A percentile compares a stretch with the other conserved stretches of the same genome.
Conservation (phyloP, 2,329 filamentous ascomycete genomes). For the Aspergillus chevalieri region DNA sequence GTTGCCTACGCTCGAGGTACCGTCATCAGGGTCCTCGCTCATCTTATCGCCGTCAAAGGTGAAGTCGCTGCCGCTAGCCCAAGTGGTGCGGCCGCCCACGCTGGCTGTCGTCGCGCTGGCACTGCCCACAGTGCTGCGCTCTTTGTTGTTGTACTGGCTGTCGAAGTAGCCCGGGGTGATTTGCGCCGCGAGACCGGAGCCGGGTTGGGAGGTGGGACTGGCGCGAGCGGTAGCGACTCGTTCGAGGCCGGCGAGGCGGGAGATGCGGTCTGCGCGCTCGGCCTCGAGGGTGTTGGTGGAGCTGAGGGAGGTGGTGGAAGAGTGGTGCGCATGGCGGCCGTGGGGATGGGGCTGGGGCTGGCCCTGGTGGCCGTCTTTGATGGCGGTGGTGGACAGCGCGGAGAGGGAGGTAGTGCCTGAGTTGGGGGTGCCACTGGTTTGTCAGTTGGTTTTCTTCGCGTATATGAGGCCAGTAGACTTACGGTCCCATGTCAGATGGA, state of each 20-base stretch:
- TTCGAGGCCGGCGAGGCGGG: constrained; percentile 85
- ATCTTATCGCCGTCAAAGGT: constrained; percentile 49
- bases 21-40: constrained; percentile 62
- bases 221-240: constrained; percentile 71
- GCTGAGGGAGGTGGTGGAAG: constrained; percentile 50
- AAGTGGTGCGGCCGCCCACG: constrained; percentile 61
- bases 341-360: constrained; percentile 62
- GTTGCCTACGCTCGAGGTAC: constrained; percentile 61
- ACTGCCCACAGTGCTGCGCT: constrained; percentile 83
- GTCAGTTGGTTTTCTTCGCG: too few relatives aligned
- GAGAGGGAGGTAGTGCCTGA: constrained; percentile 89
- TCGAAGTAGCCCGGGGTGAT: constrained; percentile 70
- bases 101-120: constrained; percentile 71
- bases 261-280: constrained; percentile 91
- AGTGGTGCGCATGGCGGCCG: constrained; percentile 48
- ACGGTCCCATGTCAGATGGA: constrained; percentile 80
- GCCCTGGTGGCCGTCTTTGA: constrained; percentile 92
- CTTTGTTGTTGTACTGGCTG: constrained; percentile 63
- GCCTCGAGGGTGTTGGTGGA: constrained; percentile 75
- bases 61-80: constrained; percentile 59
- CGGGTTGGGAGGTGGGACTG: constrained; percentile 24
- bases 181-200: constrained; percentile 32
- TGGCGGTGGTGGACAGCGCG: constrained; percentile 84
- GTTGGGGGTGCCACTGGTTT: constrained; percentile 75
- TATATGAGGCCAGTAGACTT: constrained; percentile 35